Evolutionary conservation across 2,329 filamentous ascomycete genomes (phyloP).

Genomic region (Tolypocladium nubicola): DNA sequence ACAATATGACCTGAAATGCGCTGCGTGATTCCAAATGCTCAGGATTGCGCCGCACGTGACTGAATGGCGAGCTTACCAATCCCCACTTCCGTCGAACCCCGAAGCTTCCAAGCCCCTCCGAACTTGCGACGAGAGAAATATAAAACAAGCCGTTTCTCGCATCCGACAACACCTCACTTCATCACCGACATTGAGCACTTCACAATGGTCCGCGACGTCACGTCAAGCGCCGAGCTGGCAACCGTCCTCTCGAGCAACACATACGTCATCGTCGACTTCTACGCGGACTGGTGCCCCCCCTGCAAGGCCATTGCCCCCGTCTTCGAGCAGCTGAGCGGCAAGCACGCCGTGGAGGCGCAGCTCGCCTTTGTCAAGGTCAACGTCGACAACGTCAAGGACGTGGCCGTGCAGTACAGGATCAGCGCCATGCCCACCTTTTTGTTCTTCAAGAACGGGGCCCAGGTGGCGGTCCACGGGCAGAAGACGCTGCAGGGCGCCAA

Average conservation of each 20-base stretch:
- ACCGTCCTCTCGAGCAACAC: constrained; percentile 26
- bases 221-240: constrained; percentile 20
- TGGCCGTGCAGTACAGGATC: constrained; percentile 66
- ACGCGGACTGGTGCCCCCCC: constrained; percentile 39
- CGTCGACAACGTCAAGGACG: constrained; percentile 69
- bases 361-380: constrained; percentile 82
- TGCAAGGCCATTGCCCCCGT: constrained; percentile 37
- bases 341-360: constrained; percentile 10
- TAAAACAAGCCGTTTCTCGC: background rate
- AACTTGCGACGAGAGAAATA: background rate
- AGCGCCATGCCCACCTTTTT: constrained; percentile 91
- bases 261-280: constrained; percentile 37
- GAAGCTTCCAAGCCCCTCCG: background rate
- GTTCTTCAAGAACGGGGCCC: constrained; percentile 65
- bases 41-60: background rate
- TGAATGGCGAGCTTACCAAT: background rate
- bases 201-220: constrained; percentile 17
- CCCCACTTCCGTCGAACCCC: background rate
- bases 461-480: constrained; percentile 20
- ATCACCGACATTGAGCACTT: background rate
- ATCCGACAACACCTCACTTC: background rate
- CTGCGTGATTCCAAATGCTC: background rate
- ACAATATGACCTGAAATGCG: too few relatives aligned
- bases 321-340: constrained; percentile 17
- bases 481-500: constrained; percentile 23